Percentiles rank a stretch among this genome's conserved stretches.
Evolutionary conservation across 495 filamentous ascomycete species (phyloP).

Genomic region (Lophiotrema nucula): DNA sequence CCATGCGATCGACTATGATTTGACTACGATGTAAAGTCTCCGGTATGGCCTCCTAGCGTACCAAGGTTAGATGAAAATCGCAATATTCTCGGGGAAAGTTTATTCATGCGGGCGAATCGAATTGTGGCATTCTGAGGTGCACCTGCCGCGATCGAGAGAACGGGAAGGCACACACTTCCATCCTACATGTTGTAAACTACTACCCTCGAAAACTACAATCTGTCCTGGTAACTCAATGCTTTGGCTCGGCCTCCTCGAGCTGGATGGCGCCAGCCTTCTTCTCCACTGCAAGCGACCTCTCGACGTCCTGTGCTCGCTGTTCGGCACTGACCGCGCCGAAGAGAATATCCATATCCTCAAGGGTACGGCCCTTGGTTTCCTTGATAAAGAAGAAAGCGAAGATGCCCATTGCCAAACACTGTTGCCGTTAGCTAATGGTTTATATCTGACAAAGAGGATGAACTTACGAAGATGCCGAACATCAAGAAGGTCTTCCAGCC

Average conservation of each 20-base stretch:
- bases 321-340: slow-evolving; percentile 44
- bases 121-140: too few relatives aligned
- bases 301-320: slow-evolving; percentile 15
- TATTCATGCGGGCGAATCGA: too few relatives aligned
- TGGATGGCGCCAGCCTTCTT: slow-evolving; percentile 3
- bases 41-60: too few relatives aligned
- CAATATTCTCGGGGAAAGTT: too few relatives aligned
- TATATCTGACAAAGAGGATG: background rate
- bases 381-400: slow-evolving; percentile 53
- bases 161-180: too few relatives aligned
- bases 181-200: too few relatives aligned
- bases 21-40: too few relatives aligned
- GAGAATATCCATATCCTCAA: slow-evolving; percentile 47
- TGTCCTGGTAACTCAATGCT: too few relatives aligned
- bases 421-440: background rate
- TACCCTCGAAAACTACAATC: too few relatives aligned
- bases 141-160: too few relatives aligned
- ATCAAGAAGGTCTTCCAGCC: slow-evolving; percentile 55
- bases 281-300: slow-evolving; percentile 8
- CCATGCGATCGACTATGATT: too few relatives aligned
- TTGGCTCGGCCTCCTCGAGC: background rate
- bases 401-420: slow-evolving; percentile 52
- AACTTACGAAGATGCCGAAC: slow-evolving; percentile 51
- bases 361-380: slow-evolving; percentile 40
- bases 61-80: too few relatives aligned